phyloP scores from a whole-genome alignment of 2,329 filamentous ascomycete species.

The Fusarium xyrophilum region DNA sequence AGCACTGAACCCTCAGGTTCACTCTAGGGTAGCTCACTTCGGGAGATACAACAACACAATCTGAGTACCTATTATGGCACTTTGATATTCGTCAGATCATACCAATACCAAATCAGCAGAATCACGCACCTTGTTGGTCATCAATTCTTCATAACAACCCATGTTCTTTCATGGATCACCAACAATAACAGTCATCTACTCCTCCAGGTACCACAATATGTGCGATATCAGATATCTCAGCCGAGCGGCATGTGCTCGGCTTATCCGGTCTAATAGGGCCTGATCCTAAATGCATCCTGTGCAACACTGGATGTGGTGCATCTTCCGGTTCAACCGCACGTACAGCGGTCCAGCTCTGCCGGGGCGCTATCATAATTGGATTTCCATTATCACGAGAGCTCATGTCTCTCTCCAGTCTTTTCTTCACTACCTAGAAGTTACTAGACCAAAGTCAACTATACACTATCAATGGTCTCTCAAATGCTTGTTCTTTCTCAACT shows the following conservation, averaged over 20 bases:
- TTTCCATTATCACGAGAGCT: background rate
- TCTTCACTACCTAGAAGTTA: background rate
- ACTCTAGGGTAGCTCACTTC: background rate
- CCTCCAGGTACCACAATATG: background rate
- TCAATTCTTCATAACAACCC: background rate
- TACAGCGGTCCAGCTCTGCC: background rate
- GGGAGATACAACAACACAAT: background rate
- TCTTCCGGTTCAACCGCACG: slow-evolving; percentile 1
- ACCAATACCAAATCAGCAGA: background rate
- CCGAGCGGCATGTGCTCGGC: slow-evolving; percentile 12
- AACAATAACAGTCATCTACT: background rate
- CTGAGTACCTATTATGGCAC: background rate
- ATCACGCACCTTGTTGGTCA: background rate
- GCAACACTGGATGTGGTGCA: background rate
- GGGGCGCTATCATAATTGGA: background rate
- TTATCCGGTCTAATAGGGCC: slow-evolving; percentile 13
- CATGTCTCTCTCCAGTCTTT: background rate
- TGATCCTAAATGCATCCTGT: slow-evolving; percentile 20
- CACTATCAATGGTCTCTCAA: background rate
- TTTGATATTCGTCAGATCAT: background rate
- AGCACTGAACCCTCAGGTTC: background rate
- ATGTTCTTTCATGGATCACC: background rate
- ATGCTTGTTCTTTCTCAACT: background rate
- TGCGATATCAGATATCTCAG: background rate
- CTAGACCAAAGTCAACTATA: background rate